These are phyloP conservation scores for Rhodotorula sp. DNA, from an alignment of 1,284 basidiomycete genomes.

Conservation along the genomic window DNA sequence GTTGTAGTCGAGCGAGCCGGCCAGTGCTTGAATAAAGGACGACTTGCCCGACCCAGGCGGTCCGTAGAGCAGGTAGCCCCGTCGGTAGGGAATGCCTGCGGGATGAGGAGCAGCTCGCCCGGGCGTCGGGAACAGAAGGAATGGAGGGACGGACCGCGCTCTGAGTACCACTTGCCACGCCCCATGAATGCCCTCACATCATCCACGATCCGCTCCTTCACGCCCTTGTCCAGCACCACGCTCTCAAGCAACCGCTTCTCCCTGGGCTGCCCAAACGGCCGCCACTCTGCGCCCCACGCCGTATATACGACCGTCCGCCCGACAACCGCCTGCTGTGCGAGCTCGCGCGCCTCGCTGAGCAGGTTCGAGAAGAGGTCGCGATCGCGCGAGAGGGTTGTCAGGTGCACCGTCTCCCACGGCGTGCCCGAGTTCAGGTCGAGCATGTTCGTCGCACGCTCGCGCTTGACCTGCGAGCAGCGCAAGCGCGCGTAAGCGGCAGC, in stretches of 20 bases:
- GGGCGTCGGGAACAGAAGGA: not conserved
- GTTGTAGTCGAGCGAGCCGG: conserved; percentile 88
- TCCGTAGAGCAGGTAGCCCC: conserved; percentile 93
- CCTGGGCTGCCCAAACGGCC: conserved; percentile 89
- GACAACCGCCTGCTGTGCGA: conserved; percentile 82
- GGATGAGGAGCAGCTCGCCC: not conserved
- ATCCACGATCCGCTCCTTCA: conserved; percentile 73
- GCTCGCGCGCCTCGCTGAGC: conserved; percentile 81
- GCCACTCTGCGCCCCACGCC: conserved; percentile 95
- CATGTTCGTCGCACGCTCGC: conserved; percentile 87
- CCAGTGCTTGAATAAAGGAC: conserved; percentile 96
- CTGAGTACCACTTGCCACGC: conserved; percentile 91
- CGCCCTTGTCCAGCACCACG: conserved; percentile 82
- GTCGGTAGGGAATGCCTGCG: conserved; percentile 92
- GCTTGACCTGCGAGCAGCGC: conserved; percentile 68
- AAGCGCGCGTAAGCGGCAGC: not conserved
- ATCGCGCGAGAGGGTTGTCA: conserved; percentile 88
- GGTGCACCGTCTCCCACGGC: conserved; percentile 96
- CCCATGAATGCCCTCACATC: conserved; percentile 83
- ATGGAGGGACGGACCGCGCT: conserved; percentile 68
- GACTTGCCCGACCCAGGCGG: conserved; percentile 98
- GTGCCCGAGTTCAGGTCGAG: conserved; percentile 87
- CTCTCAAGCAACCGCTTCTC: conserved; percentile 82
- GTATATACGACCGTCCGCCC: conserved; percentile 96
- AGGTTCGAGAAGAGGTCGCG: conserved; percentile 77